Conservation (phyloP, 2,329 filamentous ascomycete genomes). For the Trichophyton equinum region DNA sequence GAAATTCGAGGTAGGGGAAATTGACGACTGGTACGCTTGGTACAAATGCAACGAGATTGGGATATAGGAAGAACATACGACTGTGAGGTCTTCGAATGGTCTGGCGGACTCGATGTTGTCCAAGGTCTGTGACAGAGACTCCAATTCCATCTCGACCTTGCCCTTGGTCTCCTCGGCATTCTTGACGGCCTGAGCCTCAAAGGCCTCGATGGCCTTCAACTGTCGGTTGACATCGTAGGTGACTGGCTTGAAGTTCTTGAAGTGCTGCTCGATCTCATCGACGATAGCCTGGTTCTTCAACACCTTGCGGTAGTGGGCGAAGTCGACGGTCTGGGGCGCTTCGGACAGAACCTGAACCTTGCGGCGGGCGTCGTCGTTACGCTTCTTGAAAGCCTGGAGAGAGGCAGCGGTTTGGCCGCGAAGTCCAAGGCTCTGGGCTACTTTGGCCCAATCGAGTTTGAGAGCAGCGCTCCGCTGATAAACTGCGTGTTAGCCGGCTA, state of each 20-base stretch:
- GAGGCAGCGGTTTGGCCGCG: constrained; percentile 85
- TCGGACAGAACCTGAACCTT: constrained; percentile 76
- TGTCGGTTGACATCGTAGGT: constrained; percentile 89
- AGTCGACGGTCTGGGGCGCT: constrained; percentile 78
- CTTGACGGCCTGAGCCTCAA: constrained; percentile 93
- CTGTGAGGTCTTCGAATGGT: constrained; percentile 93
- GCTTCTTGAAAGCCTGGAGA: constrained; percentile 96
- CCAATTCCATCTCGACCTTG: constrained; percentile 88
- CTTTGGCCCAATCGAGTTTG: constrained; percentile 98
- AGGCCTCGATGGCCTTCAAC: constrained; percentile 95
- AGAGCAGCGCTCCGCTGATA: constrained; percentile 85
- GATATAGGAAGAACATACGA: constrained; percentile 54
- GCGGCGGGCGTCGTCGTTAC: constrained; percentile 96
- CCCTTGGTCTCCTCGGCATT: constrained; percentile 94
- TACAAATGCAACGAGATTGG: not conserved
- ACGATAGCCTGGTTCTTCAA: constrained; percentile 95
- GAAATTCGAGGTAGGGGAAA: not conserved
- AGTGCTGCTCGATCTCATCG: constrained; percentile 95
- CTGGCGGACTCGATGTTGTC: constrained; percentile 94
- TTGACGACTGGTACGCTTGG: not conserved
- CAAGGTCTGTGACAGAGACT: constrained; percentile 85
- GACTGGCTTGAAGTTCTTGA: constrained; percentile 78
- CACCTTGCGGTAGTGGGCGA: constrained; percentile 75
- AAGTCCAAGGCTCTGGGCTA: constrained; percentile 87
- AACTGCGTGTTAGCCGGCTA: constrained; percentile 1